These are phyloP conservation scores for Sporothrix brunneoviolacea DNA, from an alignment of 2,329 filamentous ascomycete genomes.

Conservation along the genomic window DNA sequence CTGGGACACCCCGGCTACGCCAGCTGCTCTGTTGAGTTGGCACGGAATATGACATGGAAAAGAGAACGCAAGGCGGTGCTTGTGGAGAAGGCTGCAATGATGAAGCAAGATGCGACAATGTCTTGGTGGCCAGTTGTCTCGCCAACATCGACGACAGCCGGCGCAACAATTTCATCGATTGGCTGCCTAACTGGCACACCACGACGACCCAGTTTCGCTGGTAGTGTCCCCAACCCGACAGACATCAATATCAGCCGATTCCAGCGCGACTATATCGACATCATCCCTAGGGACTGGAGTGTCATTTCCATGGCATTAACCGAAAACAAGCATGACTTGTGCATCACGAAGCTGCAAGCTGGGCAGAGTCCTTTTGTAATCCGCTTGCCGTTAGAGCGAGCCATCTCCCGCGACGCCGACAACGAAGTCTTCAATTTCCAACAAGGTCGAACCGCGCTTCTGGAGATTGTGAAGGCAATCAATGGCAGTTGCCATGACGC, in stretches of 20 bases:
- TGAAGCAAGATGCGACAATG: slow-evolving; percentile 24
- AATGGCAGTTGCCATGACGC: slow-evolving; percentile 75
- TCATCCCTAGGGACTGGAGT: slow-evolving; percentile 76
- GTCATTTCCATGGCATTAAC: slow-evolving; percentile 80
- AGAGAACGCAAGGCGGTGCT: slow-evolving; percentile 54
- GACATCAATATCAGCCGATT: slow-evolving; percentile 53
- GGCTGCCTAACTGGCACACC: slow-evolving; percentile 16
- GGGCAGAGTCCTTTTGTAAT: slow-evolving; percentile 76
- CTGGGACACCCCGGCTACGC: slow-evolving; percentile 49
- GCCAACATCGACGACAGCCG: background rate
- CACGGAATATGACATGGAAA: slow-evolving; percentile 61
- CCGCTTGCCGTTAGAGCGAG: slow-evolving; percentile 75
- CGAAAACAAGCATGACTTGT: slow-evolving; percentile 75
- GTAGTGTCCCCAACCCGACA: background rate
- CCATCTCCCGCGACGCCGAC: slow-evolving; percentile 65
- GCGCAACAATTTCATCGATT: background rate
- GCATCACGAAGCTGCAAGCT: slow-evolving; percentile 76
- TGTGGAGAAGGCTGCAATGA: slow-evolving; percentile 37
- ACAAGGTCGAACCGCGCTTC: slow-evolving; percentile 70
- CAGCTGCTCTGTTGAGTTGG: slow-evolving; percentile 60
- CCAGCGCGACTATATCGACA: slow-evolving; percentile 74
- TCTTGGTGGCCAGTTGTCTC: slow-evolving; percentile 25
- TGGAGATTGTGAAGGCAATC: slow-evolving; percentile 72
- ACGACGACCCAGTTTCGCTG: slow-evolving; percentile 38
- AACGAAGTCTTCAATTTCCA: slow-evolving; percentile 73